Conservation (phyloP, 176 grass and related monocot genomes). For the Hordeum vulgare region MorexV3_pseudomolecules_assembly NC_058521.1:569502044-569502543, state of each 20-base stretch:
- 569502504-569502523: not conserved
- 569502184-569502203: slow-evolving; percentile 21
- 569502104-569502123: not conserved
- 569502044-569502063: too few species aligned
- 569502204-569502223: not conserved
- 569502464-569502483: not conserved
- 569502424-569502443: not conserved
- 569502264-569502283: slow-evolving; percentile 2
- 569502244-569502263: not conserved
- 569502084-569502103: too few species aligned
- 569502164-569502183: not conserved
- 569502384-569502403: not conserved
- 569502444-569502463: slow-evolving; percentile 4
- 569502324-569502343: not conserved
- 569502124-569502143: slow-evolving; percentile 7
- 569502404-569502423: slow-evolving; percentile 9
- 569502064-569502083: too few species aligned
- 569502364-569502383: not conserved
- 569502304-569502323: not conserved
- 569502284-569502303: not conserved
- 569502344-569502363: not conserved
- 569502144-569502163: not conserved
- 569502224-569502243: not conserved
- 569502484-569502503: slow-evolving; percentile 5
- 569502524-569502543: not conserved